Evolutionary conservation across 768 basidiomycete species (phyloP), one percentile per base, ranked within the genome.

Genomic region (Lentinula lateritia): DNA sequence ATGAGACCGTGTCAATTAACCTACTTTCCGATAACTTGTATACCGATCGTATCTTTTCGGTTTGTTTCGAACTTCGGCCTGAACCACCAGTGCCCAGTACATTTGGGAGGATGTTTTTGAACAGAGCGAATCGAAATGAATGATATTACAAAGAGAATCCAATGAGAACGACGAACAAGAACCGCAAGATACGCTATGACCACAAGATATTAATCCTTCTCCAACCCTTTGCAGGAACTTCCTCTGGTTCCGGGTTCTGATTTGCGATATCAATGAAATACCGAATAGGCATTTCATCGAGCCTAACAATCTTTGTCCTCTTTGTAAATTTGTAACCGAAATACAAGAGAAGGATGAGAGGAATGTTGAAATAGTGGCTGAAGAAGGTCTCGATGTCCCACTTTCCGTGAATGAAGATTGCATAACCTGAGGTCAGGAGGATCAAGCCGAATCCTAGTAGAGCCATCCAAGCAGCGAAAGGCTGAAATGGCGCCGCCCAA

Each of bases 281-380:
- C 18, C 52, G 13, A 32, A 61, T 61, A 4, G 60, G 60, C 60
- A 61, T 61, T 10, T 61, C 60, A 15, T 61, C 60, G n/a, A 56
- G 13, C 1, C 34, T 15, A 5, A 59, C 58, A 15, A 80, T 65
- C 54, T 66, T 72, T 16, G 79, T 80, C 20, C 71, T 68, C 65
- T 78, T 79, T 8, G 62, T 13, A 20, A 76, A 50, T 68, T 82
- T 82, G 66, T 76, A 82, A 6, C 78, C 75, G 46, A 80, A 61
- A 66, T 79, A 83, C n/a, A 81, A 62, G 3, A 65, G 65, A 5
- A 73, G 55, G 63, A 82, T 81, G 18, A 83, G 75, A 2, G 78
- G 80, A 41, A 83, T 80, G 64, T 80, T 81, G 64, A 83, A 70
- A 58, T 82, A 79, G 79, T 60, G 38, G 3, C 34, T 28, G 43